Evolutionary conservation across 108 stramenopile species (phyloP), one percentile per base, ranked within the genome.

Genomic region (Cyclotella sp.): DNA sequence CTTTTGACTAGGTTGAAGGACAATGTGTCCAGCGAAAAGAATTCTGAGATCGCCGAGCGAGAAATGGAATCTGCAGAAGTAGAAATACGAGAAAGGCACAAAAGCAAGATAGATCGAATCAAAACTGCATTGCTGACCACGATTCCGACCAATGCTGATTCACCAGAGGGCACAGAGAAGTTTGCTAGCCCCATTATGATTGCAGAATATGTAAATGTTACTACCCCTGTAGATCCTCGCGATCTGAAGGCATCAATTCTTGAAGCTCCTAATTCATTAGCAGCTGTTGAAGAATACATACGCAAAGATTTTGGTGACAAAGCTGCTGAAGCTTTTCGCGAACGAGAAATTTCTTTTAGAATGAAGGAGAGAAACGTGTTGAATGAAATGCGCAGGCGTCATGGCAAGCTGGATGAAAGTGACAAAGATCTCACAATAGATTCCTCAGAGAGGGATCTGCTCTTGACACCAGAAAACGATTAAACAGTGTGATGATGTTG

Each of bases 141-240:
- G 76, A 85, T 85, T 54, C 84, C 84, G 24, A 79, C 80, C 19
- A 78, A 81, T 73, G 80, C 76, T 29, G 70, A 55, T 26, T 27
- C 57, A 18, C 83, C 83, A 27, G 46, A 51, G 15, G 83, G 83
- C 51, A 68, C 59, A 16, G 83, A 84, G 34, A 65, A 59, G 16
- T 72, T 72, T 42, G 82, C 63, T 24, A 77, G 43, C 52, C 75
- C 82, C 6, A 83, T 83, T 0, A 67, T 83, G 71, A 53, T 77
- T 21, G 71, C 82, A 19, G 71, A 77, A 34, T 83, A 77, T 58
- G 76, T 83, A 39, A 60, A 83, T 57, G 22, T 77, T 21, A 73
- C 75, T 21, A 54, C 70, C 0, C 71, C 76, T 9, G n/a, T 72
- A 22, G 66, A 68, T 4, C 44, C 53, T 26, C 44, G 65, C 0